A percentile compares a stretch with the other conserved stretches of the same genome.
Evolutionary conservation across 148 eudicot genomes (phyloP).

Genomic region (Heliamphora exappendiculata): DNA sequence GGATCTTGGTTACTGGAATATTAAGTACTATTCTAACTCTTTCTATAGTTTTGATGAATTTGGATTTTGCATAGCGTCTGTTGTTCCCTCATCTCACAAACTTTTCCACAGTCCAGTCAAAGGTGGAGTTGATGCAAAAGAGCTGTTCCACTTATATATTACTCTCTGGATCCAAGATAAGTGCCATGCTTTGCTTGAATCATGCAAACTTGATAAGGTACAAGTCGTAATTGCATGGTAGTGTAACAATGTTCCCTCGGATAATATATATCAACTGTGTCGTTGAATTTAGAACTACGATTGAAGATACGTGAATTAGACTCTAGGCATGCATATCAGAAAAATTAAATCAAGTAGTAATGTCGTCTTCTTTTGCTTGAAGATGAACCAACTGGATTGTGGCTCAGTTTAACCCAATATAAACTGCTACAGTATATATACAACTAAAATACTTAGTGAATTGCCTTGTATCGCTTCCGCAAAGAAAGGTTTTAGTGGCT

Average conservation of each 20-base stretch:
- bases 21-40: constrained; percentile 15
- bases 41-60: neutral
- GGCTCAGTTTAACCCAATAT: neutral
- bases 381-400: neutral
- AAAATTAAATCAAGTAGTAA: neutral
- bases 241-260: neutral
- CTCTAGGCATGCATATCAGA: neutral
- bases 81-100: constrained; percentile 1
- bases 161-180: constrained; percentile 82
- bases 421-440: neutral
- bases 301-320: neutral
- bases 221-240: neutral
- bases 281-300: neutral
- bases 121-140: constrained; percentile 90
- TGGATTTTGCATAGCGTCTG: neutral
- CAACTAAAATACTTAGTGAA: neutral
- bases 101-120: constrained; percentile 50
- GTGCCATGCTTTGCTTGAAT: constrained; percentile 68
- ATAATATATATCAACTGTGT: neutral
- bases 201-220: constrained; percentile 83
- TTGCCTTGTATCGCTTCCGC: neutral
- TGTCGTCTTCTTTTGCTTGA: neutral
- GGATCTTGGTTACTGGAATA: constrained; percentile 69
- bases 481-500: neutral
- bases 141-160: constrained; percentile 75